Evolutionary conservation across 2,329 filamentous ascomycete species (phyloP).

Genomic region (Rutstroemia sp.): DNA sequence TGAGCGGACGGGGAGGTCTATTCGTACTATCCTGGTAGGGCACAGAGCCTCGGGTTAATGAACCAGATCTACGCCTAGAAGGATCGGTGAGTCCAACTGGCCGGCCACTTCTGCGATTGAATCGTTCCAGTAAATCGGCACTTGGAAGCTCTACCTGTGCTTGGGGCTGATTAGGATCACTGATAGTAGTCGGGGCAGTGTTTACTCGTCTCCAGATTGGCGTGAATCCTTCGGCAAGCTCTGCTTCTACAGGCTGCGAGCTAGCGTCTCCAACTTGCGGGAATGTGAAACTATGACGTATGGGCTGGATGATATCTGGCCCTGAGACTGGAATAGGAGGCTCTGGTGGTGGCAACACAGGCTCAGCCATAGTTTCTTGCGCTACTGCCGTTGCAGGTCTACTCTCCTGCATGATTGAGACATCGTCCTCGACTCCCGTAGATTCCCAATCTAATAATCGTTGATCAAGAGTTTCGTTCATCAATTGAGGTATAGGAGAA

Average conservation of each 20-base stretch:
- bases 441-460: slow-evolving; percentile 15
- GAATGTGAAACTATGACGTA: background rate
- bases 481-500: slow-evolving; percentile 21
- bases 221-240: slow-evolving; percentile 5
- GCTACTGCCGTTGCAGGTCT: slow-evolving; percentile 1
- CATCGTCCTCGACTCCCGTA: slow-evolving; percentile 4
- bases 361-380: background rate
- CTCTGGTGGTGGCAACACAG: background rate
- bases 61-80: slow-evolving; percentile 20
- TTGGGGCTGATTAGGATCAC: background rate
- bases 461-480: slow-evolving; percentile 9
- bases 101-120: slow-evolving; percentile 27
- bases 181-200: slow-evolving; percentile 16
- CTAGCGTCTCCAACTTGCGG: slow-evolving; percentile 13
- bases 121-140: slow-evolving; percentile 25
- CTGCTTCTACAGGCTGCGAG: background rate
- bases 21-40: background rate
- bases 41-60: background rate
- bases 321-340: background rate
- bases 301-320: background rate
- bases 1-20: background rate
- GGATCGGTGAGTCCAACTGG: slow-evolving; percentile 24
- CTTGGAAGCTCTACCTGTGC: slow-evolving; percentile 18
- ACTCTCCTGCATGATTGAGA: slow-evolving; percentile 5
- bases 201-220: slow-evolving; percentile 17